Conservation (phyloP, 495 filamentous ascomycete genomes). For the Neurospora sp. region DNA sequence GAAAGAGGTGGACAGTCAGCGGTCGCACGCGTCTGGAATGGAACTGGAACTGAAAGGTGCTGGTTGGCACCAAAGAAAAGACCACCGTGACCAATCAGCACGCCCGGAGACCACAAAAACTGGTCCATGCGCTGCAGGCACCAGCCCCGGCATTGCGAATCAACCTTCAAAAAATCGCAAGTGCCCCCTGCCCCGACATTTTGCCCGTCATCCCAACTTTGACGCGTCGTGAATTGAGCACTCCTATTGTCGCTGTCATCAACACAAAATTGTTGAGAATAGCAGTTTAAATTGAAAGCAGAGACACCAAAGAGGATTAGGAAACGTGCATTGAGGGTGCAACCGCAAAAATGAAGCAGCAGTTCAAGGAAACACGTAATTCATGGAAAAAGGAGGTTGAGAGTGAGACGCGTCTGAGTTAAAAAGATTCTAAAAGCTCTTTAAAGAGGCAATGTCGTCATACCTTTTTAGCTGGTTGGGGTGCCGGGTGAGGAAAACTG, state of each 20-base stretch:
- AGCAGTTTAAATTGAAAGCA: not conserved
- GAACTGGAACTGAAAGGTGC: not conserved
- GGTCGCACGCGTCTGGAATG: not conserved
- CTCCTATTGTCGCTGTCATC: constrained; percentile 5
- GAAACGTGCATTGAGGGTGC: not conserved
- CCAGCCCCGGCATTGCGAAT: constrained; percentile 18
- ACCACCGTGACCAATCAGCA: not conserved
- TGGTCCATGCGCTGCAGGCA: constrained; percentile 20
- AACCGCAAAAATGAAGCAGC: not conserved
- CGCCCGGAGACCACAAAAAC: not conserved
- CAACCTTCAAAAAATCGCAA: constrained; percentile 22
- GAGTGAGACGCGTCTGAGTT: constrained; percentile 13
- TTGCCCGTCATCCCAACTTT: not conserved
- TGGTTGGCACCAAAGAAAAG: not conserved
- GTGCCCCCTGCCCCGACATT: not conserved
- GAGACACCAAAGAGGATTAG: not conserved
- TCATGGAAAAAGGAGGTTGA: not conserved
- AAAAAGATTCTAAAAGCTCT: constrained; percentile 12
- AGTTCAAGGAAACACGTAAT: not conserved
- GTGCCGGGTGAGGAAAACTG: constrained; percentile 1
- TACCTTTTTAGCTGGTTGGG: constrained; percentile 6
- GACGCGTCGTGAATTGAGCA: constrained; percentile 13
- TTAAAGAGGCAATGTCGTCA: constrained; percentile 20
- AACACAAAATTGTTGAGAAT: not conserved
- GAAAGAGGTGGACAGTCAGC: not conserved